Evolutionary conservation across 1,284 basidiomycete genomes (phyloP).

Genomic region (Austroboletus niveus): DNA sequence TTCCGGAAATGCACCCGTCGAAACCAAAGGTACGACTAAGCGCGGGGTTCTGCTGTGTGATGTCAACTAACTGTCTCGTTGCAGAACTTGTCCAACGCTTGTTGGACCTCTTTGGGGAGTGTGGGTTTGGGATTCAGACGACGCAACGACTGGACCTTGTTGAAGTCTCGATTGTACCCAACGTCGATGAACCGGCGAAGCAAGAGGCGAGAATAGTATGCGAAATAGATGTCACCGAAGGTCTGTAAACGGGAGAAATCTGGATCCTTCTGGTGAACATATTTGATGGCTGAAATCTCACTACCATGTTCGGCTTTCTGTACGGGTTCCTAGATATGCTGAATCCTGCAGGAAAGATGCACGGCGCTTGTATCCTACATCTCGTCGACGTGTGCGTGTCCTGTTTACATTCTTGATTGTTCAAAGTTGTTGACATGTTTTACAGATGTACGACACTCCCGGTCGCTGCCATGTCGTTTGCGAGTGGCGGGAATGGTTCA

Average conservation of each 20-base stretch:
- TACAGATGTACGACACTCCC: slow-evolving; percentile 47
- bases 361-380: slow-evolving; percentile 52
- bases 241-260: slow-evolving; percentile 29
- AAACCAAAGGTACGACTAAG: slow-evolving; percentile 35
- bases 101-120: slow-evolving; percentile 1
- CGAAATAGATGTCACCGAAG: slow-evolving; percentile 47
- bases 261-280: neutral
- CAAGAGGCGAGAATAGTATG: slow-evolving; percentile 47
- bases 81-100: slow-evolving; percentile 20
- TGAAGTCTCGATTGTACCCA: slow-evolving; percentile 44
- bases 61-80: slow-evolving; percentile 10
- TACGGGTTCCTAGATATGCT: slow-evolving; percentile 44
- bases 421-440: neutral
- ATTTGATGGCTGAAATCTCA: too few relatives aligned
- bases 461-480: slow-evolving; percentile 32
- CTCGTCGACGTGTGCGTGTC: slow-evolving; percentile 48
- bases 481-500: slow-evolving; percentile 24
- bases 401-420: neutral
- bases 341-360: slow-evolving; percentile 43
- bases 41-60: neutral
- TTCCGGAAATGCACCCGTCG: slow-evolving; percentile 42
- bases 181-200: slow-evolving; percentile 44
- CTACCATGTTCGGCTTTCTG: neutral
- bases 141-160: slow-evolving; percentile 34
- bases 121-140: slow-evolving; percentile 20